Conservation (phyloP, 2,329 filamentous ascomycete species). For the Sporothrix dimorphospora region DNA sequence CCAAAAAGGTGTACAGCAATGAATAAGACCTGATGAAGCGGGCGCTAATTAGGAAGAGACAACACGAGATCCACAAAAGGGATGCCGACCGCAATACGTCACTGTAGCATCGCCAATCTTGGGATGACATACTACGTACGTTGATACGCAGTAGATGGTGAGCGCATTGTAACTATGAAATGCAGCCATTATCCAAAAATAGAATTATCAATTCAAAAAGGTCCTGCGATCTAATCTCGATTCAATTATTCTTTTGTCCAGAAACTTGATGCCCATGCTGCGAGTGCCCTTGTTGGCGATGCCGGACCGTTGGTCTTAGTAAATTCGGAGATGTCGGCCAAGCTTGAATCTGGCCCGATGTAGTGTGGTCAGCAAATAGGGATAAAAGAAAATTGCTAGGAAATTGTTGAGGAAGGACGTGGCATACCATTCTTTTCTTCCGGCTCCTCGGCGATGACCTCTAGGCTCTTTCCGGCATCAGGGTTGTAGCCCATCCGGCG, state of each 20-base stretch:
- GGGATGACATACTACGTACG: neutral
- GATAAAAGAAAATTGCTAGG: neutral
- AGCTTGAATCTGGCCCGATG: neutral
- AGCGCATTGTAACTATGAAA: too few relatives aligned
- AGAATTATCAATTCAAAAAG: neutral
- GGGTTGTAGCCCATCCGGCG: constrained; percentile 13
- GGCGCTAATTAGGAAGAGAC: neutral
- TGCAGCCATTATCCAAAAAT: neutral
- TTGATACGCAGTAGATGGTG: too few relatives aligned
- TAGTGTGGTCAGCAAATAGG: neutral
- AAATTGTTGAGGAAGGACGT: neutral
- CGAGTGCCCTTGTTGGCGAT: neutral
- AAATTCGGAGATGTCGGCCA: neutral
- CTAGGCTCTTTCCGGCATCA: neutral
- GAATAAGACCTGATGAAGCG: neutral
- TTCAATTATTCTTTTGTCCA: neutral
- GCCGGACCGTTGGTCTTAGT: neutral
- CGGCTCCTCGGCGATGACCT: neutral
- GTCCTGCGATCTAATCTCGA: too few relatives aligned
- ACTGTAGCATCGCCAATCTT: neutral
- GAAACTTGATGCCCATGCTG: constrained; percentile 17
- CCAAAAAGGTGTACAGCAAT: neutral
- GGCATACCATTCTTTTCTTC: neutral
- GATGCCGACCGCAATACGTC: neutral
- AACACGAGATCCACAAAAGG: neutral